These are phyloP conservation scores for Saccharomycopsis hybrid DNA, from an alignment of 1,139 yeast species.

Conservation along the genomic window DNA sequence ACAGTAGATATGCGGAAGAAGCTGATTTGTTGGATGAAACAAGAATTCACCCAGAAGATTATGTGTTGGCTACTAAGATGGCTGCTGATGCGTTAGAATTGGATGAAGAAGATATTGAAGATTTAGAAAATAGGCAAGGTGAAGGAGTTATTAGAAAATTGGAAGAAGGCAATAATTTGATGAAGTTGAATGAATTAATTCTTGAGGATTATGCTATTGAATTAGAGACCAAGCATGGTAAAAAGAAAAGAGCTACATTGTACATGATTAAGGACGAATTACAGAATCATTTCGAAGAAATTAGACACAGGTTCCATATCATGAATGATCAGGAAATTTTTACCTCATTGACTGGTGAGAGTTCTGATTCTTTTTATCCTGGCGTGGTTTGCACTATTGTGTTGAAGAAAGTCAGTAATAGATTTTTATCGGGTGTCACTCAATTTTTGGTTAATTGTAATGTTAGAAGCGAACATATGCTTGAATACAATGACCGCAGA, in stretches of 20 bases:
- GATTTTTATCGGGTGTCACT: slow-evolving; percentile 50
- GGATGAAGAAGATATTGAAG: slow-evolving; percentile 90
- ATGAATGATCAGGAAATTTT: slow-evolving; percentile 70
- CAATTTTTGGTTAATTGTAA: slow-evolving; percentile 73
- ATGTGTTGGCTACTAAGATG: slow-evolving; percentile 91
- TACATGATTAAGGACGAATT: slow-evolving; percentile 87
- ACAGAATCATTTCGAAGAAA: slow-evolving; percentile 80
- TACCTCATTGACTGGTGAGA: slow-evolving; percentile 86
- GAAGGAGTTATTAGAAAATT: slow-evolving; percentile 85
- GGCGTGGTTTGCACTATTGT: slow-evolving; percentile 79
- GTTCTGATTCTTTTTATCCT: slow-evolving; percentile 55
- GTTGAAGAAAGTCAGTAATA: slow-evolving; percentile 48
- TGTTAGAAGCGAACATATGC: slow-evolving; percentile 56
- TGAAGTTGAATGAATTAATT: slow-evolving; percentile 75
- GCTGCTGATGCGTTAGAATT: slow-evolving; percentile 96
- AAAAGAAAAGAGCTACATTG: slow-evolving; percentile 73
- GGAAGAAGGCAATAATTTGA: slow-evolving; percentile 37
- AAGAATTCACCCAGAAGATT: slow-evolving; percentile 96
- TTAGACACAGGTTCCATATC: slow-evolving; percentile 65
- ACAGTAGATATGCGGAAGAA: slow-evolving; percentile 39
- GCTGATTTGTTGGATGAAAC: slow-evolving; percentile 88
- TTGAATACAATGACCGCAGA: slow-evolving; percentile 46
- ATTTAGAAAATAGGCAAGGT: slow-evolving; percentile 52
- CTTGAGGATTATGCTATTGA: slow-evolving; percentile 93
- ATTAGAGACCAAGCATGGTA: slow-evolving; percentile 68